phyloP scores from a whole-genome alignment of 169 alveolate genomes.

The Plasmodium berghei region DNA sequence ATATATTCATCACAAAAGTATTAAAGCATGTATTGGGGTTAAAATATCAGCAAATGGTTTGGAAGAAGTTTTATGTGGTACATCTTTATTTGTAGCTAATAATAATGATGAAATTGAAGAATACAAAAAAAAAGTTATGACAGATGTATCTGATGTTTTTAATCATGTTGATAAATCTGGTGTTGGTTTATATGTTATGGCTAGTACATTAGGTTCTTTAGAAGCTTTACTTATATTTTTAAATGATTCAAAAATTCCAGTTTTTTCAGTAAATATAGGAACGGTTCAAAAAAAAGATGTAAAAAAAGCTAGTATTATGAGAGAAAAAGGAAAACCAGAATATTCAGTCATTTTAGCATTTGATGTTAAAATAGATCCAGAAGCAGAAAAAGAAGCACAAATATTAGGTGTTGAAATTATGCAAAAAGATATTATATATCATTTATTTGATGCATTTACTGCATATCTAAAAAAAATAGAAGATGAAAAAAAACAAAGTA shows the following conservation, averaged over 20 bases:
- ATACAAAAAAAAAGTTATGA: slow-evolving; percentile 92
- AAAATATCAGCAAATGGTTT: slow-evolving; percentile 94
- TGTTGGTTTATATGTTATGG: slow-evolving; percentile 98
- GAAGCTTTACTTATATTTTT: slow-evolving; percentile 98
- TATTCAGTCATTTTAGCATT: slow-evolving; percentile 98
- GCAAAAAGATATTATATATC: slow-evolving; percentile 99
- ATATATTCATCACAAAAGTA: slow-evolving; percentile 93
- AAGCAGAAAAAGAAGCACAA: slow-evolving; percentile 98
- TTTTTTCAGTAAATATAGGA: slow-evolving; percentile 97
- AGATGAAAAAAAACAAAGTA: slow-evolving; percentile 87
- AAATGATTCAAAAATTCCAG: slow-evolving; percentile 95
- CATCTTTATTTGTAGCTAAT: slow-evolving; percentile 93
- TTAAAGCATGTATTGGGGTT: slow-evolving; percentile 97
- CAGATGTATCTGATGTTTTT: slow-evolving; percentile 93
- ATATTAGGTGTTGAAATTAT: slow-evolving; percentile 95
- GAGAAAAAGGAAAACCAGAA: slow-evolving; percentile 95
- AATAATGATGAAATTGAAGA: slow-evolving; percentile 88
- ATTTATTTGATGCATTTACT: slow-evolving; percentile 96
- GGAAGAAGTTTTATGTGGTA: slow-evolving; percentile 98
- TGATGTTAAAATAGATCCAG: slow-evolving; percentile 97
- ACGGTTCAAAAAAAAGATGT: slow-evolving; percentile 99
- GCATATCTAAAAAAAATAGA: slow-evolving; percentile 93
- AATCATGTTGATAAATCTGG: slow-evolving; percentile 94
- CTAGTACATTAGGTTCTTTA: slow-evolving; percentile 98
- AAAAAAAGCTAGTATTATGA: slow-evolving; percentile 95